Conservation (phyloP, 2,329 filamentous ascomycete species). For the Fusarium sp. region DNA sequence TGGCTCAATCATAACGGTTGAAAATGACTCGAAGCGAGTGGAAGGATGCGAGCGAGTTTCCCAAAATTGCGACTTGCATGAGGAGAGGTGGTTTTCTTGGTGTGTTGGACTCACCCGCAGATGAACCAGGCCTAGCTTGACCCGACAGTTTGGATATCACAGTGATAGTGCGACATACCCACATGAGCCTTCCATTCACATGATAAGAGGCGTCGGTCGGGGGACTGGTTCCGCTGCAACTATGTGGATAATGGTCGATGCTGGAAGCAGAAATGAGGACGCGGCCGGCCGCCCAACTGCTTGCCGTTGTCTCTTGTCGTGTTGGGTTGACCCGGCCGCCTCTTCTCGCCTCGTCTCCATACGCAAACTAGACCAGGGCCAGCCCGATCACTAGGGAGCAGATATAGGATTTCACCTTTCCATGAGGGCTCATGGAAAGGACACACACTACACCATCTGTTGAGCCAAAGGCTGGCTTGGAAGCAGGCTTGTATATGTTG, state of each 20-base stretch:
- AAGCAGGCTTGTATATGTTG: neutral
- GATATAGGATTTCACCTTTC: neutral
- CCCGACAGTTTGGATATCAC: constrained; percentile 41
- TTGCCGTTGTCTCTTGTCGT: neutral
- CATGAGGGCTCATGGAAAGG: neutral
- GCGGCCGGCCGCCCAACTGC: constrained; percentile 3
- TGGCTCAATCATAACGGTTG: constrained; percentile 10
- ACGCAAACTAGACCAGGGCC: neutral
- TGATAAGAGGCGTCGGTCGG: constrained; percentile 35
- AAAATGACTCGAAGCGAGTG: constrained; percentile 7
- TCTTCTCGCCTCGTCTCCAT: neutral
- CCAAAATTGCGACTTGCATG: constrained; percentile 26
- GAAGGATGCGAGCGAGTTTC: constrained; percentile 3
- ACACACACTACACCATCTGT: neutral
- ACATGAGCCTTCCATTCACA: constrained; percentile 40
- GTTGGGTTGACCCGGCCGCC: neutral
- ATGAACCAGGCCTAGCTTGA: constrained; percentile 20
- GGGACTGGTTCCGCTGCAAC: constrained; percentile 28
- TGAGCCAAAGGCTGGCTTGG: neutral
- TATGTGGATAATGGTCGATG: constrained; percentile 6
- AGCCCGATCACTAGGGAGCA: constrained; percentile 2
- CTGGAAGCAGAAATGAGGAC: neutral
- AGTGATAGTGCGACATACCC: constrained; percentile 27
- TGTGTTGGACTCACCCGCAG: constrained; percentile 19
- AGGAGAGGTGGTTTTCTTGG: neutral